Evolutionary conservation across 73 alveolate genomes (phyloP).

Genomic region (Tetrahymena borealis): DNA sequence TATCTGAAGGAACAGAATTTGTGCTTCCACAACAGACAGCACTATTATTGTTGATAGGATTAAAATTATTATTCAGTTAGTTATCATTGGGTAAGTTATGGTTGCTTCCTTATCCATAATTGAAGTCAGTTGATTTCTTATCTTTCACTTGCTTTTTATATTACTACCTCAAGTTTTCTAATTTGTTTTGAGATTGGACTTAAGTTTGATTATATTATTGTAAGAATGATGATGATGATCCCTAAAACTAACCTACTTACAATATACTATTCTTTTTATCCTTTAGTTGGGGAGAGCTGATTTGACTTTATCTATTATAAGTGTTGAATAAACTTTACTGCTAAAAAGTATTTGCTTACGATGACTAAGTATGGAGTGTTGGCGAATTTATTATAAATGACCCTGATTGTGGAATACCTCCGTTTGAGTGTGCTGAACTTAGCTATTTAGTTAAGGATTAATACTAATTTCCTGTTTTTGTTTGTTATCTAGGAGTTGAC

Average conservation of each 20-base stretch:
- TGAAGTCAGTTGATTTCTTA: background rate
- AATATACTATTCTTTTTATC: background rate
- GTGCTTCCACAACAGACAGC: background rate
- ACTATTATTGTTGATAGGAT: background rate
- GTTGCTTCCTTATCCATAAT: background rate
- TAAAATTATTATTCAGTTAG: background rate
- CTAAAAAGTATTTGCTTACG: background rate
- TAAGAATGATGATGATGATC: background rate
- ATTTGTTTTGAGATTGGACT: background rate
- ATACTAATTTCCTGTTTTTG: background rate
- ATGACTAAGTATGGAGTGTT: background rate
- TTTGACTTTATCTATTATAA: background rate
- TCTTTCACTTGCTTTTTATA: background rate
- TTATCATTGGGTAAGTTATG: background rate
- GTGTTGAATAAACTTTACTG: background rate
- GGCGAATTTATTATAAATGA: background rate
- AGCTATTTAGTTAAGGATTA: background rate
- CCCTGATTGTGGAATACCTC: background rate
- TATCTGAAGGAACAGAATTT: background rate
- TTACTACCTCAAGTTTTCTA: background rate
- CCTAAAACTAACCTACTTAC: background rate
- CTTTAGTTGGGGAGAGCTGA: background rate
- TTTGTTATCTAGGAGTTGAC: background rate
- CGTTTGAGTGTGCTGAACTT: background rate
- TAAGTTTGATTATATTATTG: background rate